Percentiles rank a stretch among this genome's conserved stretches.
Evolutionary conservation across 225 moss, liverwort and hornwort genomes (phyloP).

Genomic region (Marchantia polymorpha): DNA sequence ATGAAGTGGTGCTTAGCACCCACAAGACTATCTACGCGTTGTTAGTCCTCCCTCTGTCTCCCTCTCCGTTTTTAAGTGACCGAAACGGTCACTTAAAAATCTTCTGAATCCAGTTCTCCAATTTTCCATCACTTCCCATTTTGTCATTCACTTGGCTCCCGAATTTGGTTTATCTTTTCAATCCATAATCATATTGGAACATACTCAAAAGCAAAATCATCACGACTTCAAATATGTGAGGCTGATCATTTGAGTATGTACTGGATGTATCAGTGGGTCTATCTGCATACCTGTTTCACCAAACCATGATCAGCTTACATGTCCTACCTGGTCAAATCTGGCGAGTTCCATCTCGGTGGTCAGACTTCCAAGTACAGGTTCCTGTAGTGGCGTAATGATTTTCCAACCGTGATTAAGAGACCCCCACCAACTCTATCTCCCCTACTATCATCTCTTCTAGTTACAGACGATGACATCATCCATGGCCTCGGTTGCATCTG

Average conservation of each 20-base stretch:
- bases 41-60: neutral
- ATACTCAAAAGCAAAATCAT: neutral
- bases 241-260: too few species aligned
- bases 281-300: neutral
- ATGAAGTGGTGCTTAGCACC: neutral
- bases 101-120: too few species aligned
- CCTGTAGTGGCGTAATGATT: neutral
- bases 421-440: neutral
- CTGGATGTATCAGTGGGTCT: too few species aligned
- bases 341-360: neutral
- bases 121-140: too few species aligned
- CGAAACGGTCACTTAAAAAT: neutral
- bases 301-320: neutral
- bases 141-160: too few species aligned
- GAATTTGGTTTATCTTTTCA: neutral
- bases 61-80: too few species aligned
- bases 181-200: neutral
- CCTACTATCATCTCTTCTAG: neutral
- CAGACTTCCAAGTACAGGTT: conserved; percentile 2
- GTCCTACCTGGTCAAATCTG: neutral
- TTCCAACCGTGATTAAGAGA: neutral
- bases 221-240: neutral
- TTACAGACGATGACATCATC: neutral
- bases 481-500: neutral
- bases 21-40: neutral